Conservation (phyloP, 73 alveolate species). For the Uronychia setigera region DNA sequence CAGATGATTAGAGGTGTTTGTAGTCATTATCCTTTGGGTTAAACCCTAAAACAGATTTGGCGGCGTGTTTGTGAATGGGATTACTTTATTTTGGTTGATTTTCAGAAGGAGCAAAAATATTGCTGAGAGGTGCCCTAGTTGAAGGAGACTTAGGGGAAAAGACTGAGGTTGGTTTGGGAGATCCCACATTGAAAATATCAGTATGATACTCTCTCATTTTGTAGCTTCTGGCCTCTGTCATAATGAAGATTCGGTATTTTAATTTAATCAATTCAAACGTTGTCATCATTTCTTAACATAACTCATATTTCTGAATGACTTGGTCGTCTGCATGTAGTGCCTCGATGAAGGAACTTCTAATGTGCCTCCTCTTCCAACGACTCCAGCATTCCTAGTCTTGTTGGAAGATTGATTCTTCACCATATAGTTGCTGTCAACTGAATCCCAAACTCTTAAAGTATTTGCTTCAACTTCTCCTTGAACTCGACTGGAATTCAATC, state of each 20-base stretch:
- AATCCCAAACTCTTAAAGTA: neutral
- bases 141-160: neutral
- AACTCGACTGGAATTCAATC: neutral
- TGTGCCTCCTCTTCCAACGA: too few species aligned
- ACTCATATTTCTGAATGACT: neutral
- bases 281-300: neutral
- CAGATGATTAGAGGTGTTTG: neutral
- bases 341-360: neutral
- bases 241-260: too few species aligned
- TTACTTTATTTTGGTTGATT: neutral
- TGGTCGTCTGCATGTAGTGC: neutral
- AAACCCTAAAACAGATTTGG: neutral
- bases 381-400: neutral
- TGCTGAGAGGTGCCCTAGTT: neutral
- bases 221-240: conserved; percentile 13
- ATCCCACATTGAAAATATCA: conserved; percentile 6
- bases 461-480: neutral
- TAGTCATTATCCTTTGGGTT: neutral
- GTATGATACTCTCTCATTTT: conserved; percentile 21
- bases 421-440: neutral
- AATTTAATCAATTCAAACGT: neutral
- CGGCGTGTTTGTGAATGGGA: too few species aligned
- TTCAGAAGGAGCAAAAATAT: neutral
- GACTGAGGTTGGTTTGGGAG: neutral
- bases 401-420: neutral